Conservation (phyloP, 2,329 filamentous ascomycete genomes). For the Colletotrichum abscissum region DNA sequence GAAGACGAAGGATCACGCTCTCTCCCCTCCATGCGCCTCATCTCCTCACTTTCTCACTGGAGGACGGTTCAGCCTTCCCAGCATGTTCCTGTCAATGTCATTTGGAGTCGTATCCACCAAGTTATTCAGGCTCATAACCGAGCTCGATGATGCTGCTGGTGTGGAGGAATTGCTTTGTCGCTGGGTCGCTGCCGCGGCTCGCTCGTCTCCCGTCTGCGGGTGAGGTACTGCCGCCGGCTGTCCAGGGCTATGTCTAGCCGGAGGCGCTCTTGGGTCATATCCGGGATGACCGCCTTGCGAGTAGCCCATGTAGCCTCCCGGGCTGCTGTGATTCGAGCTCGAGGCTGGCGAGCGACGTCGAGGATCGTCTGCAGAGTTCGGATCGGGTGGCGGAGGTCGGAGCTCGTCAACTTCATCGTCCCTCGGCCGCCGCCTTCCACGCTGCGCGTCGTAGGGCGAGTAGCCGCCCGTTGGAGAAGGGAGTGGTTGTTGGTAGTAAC, state of each 20-base stretch:
- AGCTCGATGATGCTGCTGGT: constrained; percentile 42
- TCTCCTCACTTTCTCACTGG: constrained; percentile 38
- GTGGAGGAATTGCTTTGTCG: constrained; percentile 48
- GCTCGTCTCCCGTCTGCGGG: constrained; percentile 46
- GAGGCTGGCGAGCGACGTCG: constrained; percentile 63
- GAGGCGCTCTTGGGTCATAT: constrained; percentile 34
- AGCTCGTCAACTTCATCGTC: constrained; percentile 56
- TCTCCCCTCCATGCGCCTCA: background rate
- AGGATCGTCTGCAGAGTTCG: constrained; percentile 58
- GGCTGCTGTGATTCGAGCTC: constrained; percentile 59
- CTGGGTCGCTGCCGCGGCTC: constrained; percentile 50
- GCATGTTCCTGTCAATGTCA: constrained; percentile 67
- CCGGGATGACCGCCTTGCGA: constrained; percentile 11
- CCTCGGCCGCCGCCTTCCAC: constrained; percentile 49
- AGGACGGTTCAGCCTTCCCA: constrained; percentile 58
- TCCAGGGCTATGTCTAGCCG: constrained; percentile 50
- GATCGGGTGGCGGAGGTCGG: constrained; percentile 57
- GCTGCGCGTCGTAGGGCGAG: constrained; percentile 50
- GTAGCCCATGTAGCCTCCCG: constrained; percentile 45
- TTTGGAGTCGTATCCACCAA: constrained; percentile 56
- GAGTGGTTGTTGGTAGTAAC: constrained; percentile 53
- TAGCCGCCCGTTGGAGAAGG: constrained; percentile 58
- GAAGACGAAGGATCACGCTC: background rate
- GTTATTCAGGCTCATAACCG: constrained; percentile 66
- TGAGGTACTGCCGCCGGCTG: constrained; percentile 50